phyloP scores from a whole-genome alignment of 2,329 filamentous ascomycete species.

The Tolypocladium inflatum region DNA sequence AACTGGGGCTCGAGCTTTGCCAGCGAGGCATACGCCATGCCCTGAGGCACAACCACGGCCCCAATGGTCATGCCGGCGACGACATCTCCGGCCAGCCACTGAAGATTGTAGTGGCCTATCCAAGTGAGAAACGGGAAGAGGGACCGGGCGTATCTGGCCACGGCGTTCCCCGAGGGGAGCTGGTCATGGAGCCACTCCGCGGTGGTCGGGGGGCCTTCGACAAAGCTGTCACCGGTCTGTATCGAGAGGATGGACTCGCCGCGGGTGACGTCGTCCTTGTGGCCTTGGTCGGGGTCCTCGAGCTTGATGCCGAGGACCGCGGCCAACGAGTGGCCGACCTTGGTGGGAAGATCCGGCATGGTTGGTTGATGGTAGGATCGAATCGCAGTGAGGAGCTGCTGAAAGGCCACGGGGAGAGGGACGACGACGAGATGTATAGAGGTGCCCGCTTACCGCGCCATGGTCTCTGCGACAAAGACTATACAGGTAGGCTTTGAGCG shows the following conservation, averaged over 20 bases:
- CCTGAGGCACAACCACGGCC: conserved; percentile 80
- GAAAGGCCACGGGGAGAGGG: not conserved
- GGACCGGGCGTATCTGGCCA: conserved; percentile 52
- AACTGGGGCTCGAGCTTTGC: conserved; percentile 74
- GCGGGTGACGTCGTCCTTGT: conserved; percentile 53
- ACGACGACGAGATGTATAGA: not conserved
- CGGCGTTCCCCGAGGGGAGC: conserved; percentile 46
- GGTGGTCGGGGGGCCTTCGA: conserved; percentile 72
- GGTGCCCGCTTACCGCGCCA: not conserved
- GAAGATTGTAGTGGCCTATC: conserved; percentile 79
- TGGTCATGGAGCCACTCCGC: conserved; percentile 61
- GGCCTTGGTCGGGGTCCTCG: conserved; percentile 38
- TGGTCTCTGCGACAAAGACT: not conserved
- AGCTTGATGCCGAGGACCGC: conserved; percentile 78
- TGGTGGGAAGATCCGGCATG: conserved; percentile 35
- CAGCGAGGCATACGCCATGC: conserved; percentile 88
- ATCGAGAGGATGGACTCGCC: conserved; percentile 74
- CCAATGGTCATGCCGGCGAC: conserved; percentile 61
- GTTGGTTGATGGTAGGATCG: not conserved
- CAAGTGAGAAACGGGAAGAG: conserved; percentile 87
- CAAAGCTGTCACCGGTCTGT: conserved; percentile 64
- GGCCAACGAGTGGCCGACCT: conserved; percentile 64
- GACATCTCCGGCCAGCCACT: conserved; percentile 84
- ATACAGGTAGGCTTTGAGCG: not conserved
- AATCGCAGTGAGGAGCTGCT: not conserved